Base-by-base conservation (phyloP, 1,284 basidiomycete species). In the Cutaneotrichosporon mucoides region DNA sequence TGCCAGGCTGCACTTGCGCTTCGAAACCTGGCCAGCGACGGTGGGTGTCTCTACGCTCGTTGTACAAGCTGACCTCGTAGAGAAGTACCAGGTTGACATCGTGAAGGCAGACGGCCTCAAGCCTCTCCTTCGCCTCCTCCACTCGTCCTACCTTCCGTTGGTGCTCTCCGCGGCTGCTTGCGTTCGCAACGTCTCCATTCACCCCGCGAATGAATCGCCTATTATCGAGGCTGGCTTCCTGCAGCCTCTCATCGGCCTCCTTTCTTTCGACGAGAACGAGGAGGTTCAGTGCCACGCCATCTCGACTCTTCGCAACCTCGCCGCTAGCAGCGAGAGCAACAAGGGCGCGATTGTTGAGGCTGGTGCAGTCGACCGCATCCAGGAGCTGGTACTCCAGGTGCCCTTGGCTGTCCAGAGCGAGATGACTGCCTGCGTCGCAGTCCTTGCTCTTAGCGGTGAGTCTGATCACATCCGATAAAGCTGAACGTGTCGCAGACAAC, bases 261-360 rank as follows among this genome's bases (percentile, higher is more conserved):
- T 99, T 43, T 92, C 92, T 5, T 99, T 99, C 81, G 97, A 84
- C 78, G 96, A 99, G 78, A 99, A 99, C 75, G 96, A 99, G 79
- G 96, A 99, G 79, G 93, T 99, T 40, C 95, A 99, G 77, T 99
- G 96, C 72, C 96, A 99, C 73, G 96, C 96, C n/a, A 99, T 99
- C 68, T 96, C 92, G 35, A 99, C 96, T 0, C 82, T 99, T 56
- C 86, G 96, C 40, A 99, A 99, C 76, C 84, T 99, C 11, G 96
- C 96, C 1, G 96, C 96, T 0, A 94, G 90, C 73, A 93, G 89
- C 47, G 95, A 99, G 82, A 92, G 94, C 82, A 99, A 99, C 82
- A 99, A 99, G 82, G 86, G 90, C 33, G 93, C 94, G 7, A 99
- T 99, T 60, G 94, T 99, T 55, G 90, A 97, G 75, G 96, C 96